Evolutionary conservation across 192 early-diverging fungal species (phyloP).

Genomic region (Coemansia sp.): DNA sequence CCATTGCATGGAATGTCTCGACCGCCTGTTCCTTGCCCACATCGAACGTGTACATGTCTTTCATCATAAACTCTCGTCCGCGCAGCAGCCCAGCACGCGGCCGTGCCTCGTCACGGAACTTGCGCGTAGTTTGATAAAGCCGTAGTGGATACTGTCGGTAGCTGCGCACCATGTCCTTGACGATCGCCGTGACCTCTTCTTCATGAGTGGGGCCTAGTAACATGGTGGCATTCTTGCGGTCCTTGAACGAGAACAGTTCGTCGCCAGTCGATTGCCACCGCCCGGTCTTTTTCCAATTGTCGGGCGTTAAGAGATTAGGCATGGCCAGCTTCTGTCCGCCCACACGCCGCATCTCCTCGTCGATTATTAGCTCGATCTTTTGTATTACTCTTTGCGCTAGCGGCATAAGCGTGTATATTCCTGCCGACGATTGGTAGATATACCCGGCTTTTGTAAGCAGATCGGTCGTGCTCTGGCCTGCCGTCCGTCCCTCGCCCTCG

Average conservation of each 20-base stretch:
- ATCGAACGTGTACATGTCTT: conserved; percentile 94
- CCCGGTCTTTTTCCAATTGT: conserved; percentile 79
- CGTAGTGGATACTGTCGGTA: conserved; percentile 79
- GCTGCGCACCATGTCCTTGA: conserved; percentile 66
- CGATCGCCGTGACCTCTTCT: conserved; percentile 84
- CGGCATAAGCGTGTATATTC: conserved; percentile 85
- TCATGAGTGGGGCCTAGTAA: conserved; percentile 89
- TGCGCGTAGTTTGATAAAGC: conserved; percentile 87
- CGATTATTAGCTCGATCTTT: conserved; percentile 81
- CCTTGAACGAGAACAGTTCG: conserved; percentile 76
- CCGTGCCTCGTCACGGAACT: conserved; percentile 84
- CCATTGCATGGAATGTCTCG: conserved; percentile 77
- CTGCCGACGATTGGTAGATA: conserved; percentile 77
- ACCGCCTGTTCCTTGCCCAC: conserved; percentile 65
- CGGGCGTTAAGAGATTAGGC: conserved; percentile 67
- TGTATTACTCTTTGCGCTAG: conserved; percentile 72
- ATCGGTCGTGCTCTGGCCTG: conserved; percentile 18
- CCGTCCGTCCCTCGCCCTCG: background rate
- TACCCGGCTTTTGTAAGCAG: conserved; percentile 54
- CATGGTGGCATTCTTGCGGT: conserved; percentile 73
- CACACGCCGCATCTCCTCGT: conserved; percentile 76
- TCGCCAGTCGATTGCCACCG: conserved; percentile 72
- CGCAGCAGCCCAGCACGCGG: conserved; percentile 83
- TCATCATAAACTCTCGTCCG: conserved; percentile 95
- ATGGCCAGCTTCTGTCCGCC: conserved; percentile 76